A percentile compares a stretch with the other conserved stretches of the same genome.
phyloP scores from a whole-genome alignment of 108 stramenopile genomes.

The Aurantiochytrium sp. region DNA sequence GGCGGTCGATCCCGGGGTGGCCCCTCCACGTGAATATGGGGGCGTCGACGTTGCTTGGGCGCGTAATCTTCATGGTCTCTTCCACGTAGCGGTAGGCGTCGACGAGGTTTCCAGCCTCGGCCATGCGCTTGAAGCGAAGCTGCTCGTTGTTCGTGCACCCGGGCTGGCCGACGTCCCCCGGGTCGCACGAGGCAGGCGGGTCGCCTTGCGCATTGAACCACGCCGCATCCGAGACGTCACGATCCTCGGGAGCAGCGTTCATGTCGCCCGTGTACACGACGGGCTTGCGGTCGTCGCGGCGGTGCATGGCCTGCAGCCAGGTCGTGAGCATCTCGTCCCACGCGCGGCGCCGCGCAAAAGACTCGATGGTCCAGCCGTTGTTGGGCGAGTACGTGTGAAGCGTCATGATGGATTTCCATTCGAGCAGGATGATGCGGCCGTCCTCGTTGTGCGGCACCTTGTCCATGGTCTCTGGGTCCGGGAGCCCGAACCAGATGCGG shows the following conservation, averaged over 20 bases:
- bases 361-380: neutral
- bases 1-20: neutral
- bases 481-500: neutral
- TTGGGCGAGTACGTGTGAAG: constrained; percentile 16
- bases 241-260: neutral
- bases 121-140: neutral
- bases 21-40: neutral
- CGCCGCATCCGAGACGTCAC: neutral
- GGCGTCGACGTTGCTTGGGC: neutral
- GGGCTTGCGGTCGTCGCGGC: neutral
- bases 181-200: neutral
- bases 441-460: neutral
- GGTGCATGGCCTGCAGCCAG: neutral
- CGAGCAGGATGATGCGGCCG: neutral
- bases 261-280: neutral
- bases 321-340: neutral
- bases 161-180: neutral
- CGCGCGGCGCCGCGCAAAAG: neutral
- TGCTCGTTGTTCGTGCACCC: constrained; percentile 30
- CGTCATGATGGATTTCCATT: constrained; percentile 26
- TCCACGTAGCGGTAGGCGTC: neutral
- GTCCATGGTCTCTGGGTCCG: neutral
- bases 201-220: constrained; percentile 13
- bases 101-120: neutral
- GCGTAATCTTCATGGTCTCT: neutral